A percentile compares a stretch with the other conserved stretches of the same genome.
Conservation (phyloP, 176 grass and related monocot genomes). For the Olyra latifolia region DNA sequence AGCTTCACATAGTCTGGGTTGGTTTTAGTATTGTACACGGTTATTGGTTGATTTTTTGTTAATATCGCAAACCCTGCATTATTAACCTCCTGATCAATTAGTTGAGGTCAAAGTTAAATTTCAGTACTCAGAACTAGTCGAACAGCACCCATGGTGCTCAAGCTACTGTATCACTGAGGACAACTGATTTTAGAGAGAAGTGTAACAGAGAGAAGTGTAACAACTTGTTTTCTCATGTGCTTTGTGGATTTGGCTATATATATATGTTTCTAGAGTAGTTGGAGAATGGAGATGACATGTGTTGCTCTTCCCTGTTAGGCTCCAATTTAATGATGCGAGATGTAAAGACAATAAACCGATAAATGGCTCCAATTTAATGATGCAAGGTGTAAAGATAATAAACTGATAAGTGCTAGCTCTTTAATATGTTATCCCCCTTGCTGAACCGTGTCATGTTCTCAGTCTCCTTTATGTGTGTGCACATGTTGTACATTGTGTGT, state of each 20-base stretch:
- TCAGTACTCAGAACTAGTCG: neutral
- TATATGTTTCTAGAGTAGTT: neutral
- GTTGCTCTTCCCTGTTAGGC: neutral
- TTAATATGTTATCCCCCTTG: neutral
- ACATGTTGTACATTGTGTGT: conserved; percentile 3
- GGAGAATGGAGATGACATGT: neutral
- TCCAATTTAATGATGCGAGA: neutral
- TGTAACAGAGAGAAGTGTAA: neutral
- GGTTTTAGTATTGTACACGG: neutral
- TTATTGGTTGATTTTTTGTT: neutral
- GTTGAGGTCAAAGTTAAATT: neutral
- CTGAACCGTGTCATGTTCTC: neutral
- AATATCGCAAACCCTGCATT: neutral
- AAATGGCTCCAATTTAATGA: conserved; percentile 1
- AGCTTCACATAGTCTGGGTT: neutral
- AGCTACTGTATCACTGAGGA: neutral
- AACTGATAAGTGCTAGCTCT: neutral
- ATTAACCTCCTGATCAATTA: neutral
- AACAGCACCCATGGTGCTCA: neutral
- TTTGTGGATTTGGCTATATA: neutral
- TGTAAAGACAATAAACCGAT: too few species aligned
- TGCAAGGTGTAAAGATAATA: conserved; percentile 14
- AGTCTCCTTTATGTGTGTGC: neutral
- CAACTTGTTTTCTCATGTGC: neutral
- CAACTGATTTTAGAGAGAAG: neutral